Conservation (phyloP, 2,329 filamentous ascomycete species). For the Acrocalymma vagum region DNA sequence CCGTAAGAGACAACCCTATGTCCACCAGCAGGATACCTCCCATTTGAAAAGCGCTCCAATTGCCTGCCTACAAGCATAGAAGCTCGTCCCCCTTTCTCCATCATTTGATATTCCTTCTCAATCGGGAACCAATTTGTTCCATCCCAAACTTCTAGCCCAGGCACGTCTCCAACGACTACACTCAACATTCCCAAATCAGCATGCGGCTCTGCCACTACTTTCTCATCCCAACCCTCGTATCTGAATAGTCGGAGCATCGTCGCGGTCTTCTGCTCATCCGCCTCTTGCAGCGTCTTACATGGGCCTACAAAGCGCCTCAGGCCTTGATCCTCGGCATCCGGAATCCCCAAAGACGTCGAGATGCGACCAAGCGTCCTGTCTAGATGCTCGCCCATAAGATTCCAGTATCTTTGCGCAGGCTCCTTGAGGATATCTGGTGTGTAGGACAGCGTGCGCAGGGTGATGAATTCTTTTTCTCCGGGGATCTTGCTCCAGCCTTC, state of each 20-base stretch:
- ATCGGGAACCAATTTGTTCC: constrained; percentile 32
- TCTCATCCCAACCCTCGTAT: constrained; percentile 45
- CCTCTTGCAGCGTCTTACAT: constrained; percentile 27
- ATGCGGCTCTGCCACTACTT: constrained; percentile 47
- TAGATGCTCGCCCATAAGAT: constrained; percentile 38
- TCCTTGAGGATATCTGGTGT: constrained; percentile 40
- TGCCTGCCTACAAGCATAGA: constrained; percentile 42
- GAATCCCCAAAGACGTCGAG: constrained; percentile 26
- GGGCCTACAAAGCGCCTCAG: constrained; percentile 37
- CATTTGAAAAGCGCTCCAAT: constrained; percentile 37
- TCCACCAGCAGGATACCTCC: constrained; percentile 38
- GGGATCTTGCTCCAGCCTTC: constrained; percentile 46
- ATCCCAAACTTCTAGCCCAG: constrained; percentile 48
- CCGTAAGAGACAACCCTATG: constrained; percentile 48
- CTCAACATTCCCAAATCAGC: constrained; percentile 44
- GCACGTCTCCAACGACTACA: constrained; percentile 43
- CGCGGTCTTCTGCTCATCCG: constrained; percentile 34
- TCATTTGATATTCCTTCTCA: constrained; percentile 32
- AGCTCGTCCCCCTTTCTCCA: constrained; percentile 20
- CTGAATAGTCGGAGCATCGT: constrained; percentile 48
- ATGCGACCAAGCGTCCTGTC: constrained; percentile 33
- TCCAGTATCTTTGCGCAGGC: constrained; percentile 43
- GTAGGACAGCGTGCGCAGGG: constrained; percentile 38
- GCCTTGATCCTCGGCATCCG: constrained; percentile 17
- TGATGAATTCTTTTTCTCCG: constrained; percentile 51